Percentiles rank a stretch among this genome's conserved stretches.
Conservation (phyloP, 164 flowering plant species). For the Annona squamosa region DNA sequence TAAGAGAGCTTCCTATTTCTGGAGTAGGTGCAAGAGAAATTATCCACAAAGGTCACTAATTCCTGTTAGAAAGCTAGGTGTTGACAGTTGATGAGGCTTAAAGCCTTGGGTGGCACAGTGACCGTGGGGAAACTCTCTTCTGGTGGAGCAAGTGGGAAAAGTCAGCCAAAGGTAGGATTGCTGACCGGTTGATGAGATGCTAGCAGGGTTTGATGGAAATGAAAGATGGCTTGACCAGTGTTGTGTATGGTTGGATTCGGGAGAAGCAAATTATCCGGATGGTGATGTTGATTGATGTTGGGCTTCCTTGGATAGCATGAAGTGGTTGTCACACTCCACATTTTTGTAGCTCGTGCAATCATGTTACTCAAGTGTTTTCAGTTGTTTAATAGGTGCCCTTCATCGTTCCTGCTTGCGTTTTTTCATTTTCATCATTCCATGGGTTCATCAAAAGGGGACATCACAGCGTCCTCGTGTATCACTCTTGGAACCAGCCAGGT, state of each 20-base stretch:
- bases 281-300: constrained; percentile 1
- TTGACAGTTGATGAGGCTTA: neutral
- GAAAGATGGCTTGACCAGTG: neutral
- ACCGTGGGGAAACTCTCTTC: neutral
- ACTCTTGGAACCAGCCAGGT: too few species aligned
- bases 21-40: constrained; percentile 34
- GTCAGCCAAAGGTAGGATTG: neutral
- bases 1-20: constrained; percentile 59
- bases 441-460: too few species aligned
- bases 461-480: too few species aligned
- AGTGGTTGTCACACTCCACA: constrained; percentile 2
- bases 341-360: constrained; percentile 7
- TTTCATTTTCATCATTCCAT: neutral
- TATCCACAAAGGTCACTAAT: constrained; percentile 8
- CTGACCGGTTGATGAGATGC: neutral
- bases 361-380: neutral
- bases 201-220: neutral
- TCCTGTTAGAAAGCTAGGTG: neutral
- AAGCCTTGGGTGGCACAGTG: too few species aligned
- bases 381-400: neutral
- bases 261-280: constrained; percentile 3
- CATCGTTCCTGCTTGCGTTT: neutral
- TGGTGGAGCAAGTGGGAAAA: neutral
- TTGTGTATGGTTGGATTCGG: constrained; percentile 5
- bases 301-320: neutral